Evolutionary conservation across 176 grass and related monocot genomes (phyloP).

Genomic region (Poa annua): DNA sequence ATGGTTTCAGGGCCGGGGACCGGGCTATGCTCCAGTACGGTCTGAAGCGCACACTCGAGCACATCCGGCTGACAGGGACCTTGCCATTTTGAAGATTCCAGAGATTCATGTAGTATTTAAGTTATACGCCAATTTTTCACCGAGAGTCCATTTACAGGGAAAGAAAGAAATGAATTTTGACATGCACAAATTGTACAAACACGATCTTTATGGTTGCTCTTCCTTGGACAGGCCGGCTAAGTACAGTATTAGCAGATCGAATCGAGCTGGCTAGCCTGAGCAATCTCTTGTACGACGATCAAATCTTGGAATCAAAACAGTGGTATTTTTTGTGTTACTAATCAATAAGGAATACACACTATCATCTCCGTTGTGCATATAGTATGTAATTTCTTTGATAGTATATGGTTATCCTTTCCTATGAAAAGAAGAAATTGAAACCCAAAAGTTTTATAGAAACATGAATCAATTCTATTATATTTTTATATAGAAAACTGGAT

Average conservation of each 20-base stretch:
- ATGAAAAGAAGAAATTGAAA: too few species aligned
- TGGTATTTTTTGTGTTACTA: too few species aligned
- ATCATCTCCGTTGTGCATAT: too few species aligned
- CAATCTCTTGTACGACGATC: background rate
- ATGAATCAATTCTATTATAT: too few species aligned
- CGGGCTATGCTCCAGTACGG: conserved; percentile 65
- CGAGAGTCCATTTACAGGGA: conserved; percentile 32
- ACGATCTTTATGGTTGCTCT: background rate
- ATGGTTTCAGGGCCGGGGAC: conserved; percentile 75
- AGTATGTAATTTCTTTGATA: too few species aligned
- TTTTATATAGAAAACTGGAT: too few species aligned
- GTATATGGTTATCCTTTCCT: too few species aligned
- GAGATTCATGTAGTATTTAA: too few species aligned
- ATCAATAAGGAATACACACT: too few species aligned
- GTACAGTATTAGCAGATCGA: background rate
- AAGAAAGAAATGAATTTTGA: conserved; percentile 32
- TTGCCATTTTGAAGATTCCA: conserved; percentile 54
- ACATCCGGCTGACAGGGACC: conserved; percentile 66
- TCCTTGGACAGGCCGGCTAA: background rate
- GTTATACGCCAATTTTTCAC: background rate
- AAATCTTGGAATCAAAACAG: background rate
- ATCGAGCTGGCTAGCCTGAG: background rate
- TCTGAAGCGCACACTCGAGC: conserved; percentile 70
- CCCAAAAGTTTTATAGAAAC: too few species aligned
- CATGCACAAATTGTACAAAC: conserved; percentile 41